Evolutionary conservation across 192 early-diverging fungal genomes (phyloP).

Genomic region (Backusella circina): DNA sequence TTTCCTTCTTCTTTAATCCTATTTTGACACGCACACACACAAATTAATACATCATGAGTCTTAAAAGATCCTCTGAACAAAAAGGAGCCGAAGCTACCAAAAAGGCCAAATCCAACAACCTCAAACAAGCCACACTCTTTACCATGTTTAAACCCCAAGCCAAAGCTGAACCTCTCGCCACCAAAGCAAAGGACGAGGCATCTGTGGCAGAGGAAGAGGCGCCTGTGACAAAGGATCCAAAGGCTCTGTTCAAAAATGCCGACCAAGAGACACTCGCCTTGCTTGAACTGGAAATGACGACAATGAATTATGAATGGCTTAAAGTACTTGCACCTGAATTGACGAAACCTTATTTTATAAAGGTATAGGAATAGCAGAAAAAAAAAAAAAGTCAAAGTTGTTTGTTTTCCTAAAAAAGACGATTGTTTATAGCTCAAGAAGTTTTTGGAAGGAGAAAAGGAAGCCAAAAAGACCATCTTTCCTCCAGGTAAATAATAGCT

Average conservation of each 20-base stretch:
- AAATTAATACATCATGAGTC: neutral
- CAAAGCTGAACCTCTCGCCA: neutral
- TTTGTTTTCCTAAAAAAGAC: neutral
- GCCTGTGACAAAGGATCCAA: neutral
- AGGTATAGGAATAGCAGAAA: slow-evolving; percentile 32
- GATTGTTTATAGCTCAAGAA: slow-evolving; percentile 55
- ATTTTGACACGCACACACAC: neutral
- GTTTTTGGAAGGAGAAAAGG: slow-evolving; percentile 58
- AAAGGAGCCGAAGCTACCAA: neutral
- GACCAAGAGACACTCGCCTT: slow-evolving; percentile 34
- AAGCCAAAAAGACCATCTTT: slow-evolving; percentile 55
- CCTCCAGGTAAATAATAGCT: slow-evolving; percentile 63
- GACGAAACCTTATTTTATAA: slow-evolving; percentile 54
- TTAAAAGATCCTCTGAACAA: neutral
- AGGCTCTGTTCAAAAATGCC: neutral
- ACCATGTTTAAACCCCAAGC: slow-evolving; percentile 22
- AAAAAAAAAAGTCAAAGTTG: neutral
- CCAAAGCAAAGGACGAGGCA: neutral
- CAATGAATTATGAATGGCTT: slow-evolving; percentile 76
- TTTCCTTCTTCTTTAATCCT: neutral
- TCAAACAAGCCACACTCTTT: slow-evolving; percentile 12
- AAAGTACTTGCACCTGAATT: slow-evolving; percentile 55
- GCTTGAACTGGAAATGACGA: slow-evolving; percentile 58
- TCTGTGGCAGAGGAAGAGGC: neutral
- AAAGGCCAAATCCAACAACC: neutral